Evolutionary conservation across 2,329 filamentous ascomycete species (phyloP).

Genomic region (Aspergillus proliferans): DNA sequence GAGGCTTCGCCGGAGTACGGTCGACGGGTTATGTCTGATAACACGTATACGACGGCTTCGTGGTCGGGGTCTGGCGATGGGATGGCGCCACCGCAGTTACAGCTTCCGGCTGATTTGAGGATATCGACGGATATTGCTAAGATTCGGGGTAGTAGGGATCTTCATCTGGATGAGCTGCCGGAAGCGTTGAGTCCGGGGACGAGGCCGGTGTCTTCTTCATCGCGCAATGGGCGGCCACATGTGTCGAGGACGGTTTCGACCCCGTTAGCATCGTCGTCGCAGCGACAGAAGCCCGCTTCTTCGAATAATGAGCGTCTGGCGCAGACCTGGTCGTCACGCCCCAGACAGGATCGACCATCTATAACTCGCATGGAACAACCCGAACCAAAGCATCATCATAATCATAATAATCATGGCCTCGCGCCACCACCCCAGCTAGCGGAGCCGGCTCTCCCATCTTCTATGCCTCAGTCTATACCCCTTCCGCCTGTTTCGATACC

Average conservation of each 20-base stretch:
- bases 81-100: conserved; percentile 1
- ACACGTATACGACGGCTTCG: conserved; percentile 5
- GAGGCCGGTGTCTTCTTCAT: conserved; percentile 12
- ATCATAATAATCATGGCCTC: neutral
- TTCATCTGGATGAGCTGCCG: conserved; percentile 19
- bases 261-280: conserved; percentile 17
- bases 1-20: conserved; percentile 13
- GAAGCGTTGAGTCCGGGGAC: conserved; percentile 14
- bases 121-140: conserved; percentile 13
- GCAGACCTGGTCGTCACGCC: conserved; percentile 28
- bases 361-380: conserved; percentile 22
- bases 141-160: conserved; percentile 20
- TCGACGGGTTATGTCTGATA: conserved; percentile 18
- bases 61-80: conserved; percentile 11
- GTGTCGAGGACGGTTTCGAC: conserved; percentile 32
- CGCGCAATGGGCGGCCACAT: conserved; percentile 24
- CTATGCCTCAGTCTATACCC: conserved; percentile 50
- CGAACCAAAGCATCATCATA: conserved; percentile 25
- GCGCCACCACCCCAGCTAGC: conserved; percentile 17
- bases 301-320: conserved; percentile 26
- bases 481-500: conserved; percentile 58
- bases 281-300: conserved; percentile 23
- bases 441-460: conserved; percentile 35
- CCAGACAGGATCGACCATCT: conserved; percentile 27
- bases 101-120: conserved; percentile 24